Evolutionary conservation across 768 basidiomycete species (phyloP).

Genomic region (Collybia mongolica): DNA sequence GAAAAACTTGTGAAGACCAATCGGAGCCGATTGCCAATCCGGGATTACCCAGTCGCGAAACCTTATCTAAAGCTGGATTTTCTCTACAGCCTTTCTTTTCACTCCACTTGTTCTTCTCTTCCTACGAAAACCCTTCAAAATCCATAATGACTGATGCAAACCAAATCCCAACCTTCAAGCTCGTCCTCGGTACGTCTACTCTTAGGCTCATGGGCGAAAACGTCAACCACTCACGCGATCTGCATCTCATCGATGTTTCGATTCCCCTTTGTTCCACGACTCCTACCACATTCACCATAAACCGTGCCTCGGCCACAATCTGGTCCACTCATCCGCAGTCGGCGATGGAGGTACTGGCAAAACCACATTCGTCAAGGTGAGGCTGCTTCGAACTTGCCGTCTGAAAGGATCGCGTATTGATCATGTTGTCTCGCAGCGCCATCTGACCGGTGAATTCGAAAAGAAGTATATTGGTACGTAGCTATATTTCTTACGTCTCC

Average conservation of each 20-base stretch:
- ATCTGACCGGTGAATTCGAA: constrained; percentile 99
- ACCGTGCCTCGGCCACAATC: constrained; percentile 11
- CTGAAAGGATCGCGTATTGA: constrained; percentile 56
- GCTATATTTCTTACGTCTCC: background rate
- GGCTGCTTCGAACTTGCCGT: constrained; percentile 20
- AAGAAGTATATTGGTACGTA: constrained; percentile 97
- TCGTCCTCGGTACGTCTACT: constrained; percentile 83
- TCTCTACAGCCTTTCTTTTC: constrained; percentile 23
- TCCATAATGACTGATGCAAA: constrained; percentile 26
- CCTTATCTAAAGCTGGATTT: constrained; percentile 40
- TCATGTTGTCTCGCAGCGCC: constrained; percentile 63
- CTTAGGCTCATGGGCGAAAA: constrained; percentile 9
- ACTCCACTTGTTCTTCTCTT: constrained; percentile 19
- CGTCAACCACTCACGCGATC: constrained; percentile 24
- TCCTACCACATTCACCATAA: constrained; percentile 9
- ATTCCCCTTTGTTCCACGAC: constrained; percentile 21
- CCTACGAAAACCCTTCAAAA: constrained; percentile 10
- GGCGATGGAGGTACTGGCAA: constrained; percentile 98
- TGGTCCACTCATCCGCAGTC: constrained; percentile 46
- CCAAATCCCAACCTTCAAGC: constrained; percentile 89
- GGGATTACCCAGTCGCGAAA: constrained; percentile 38
- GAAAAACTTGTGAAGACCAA: background rate
- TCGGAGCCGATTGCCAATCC: constrained; percentile 15
- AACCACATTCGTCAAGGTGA: constrained; percentile 97
- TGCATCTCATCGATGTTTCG: constrained; percentile 54